Base-by-base conservation (phyloP, 441 rosid species). In the Erysimum cheiri region DNA sequence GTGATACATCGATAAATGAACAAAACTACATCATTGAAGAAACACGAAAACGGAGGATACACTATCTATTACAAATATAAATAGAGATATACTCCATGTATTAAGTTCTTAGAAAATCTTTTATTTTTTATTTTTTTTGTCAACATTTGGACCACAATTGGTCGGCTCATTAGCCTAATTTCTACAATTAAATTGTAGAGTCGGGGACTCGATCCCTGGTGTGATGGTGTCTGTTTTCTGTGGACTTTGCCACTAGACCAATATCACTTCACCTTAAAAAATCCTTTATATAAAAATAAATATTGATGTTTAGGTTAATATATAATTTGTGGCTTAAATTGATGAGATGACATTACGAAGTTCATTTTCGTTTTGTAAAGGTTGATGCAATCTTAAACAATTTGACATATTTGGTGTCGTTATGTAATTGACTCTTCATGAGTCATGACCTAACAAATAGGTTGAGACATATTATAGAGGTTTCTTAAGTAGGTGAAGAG, bases 401-500 rank as follows among this genome's bases (percentile, higher is more conserved):
- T 57, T 73, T 31, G 71, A 58, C 67, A 32, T 72, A 48, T 57
- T 28, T 73, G 68, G 35, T 49, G 66, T 65, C 60, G 36, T 49
- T 65, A n/a, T 50, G 44, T 73, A 67, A 50, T 66, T 60, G 77
- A 41, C 62, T 52, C 68, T 60, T 19, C 22, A 19, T 19, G 22
- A 19, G 22, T 50, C 56, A 15, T 52, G 41, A 73, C 72, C 63
- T 67, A 73, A 52, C 31, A 72, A 33, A 41, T 62, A 67, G 77
- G 77, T 52, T 43, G 63, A 31, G 57, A 73, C 67, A 41, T 60
- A 40, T 0, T 19, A 65, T 49, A 73, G 55, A 58, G 12, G 67
- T 66, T 65, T 59, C 54, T 32, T 73, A 73, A 66, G 61, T 66
- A 65, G 72, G 72, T 66, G 77, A 73, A 66, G 72, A 50, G 62